A percentile compares a stretch with the other conserved stretches of the same genome.
Evolutionary conservation across 2,329 filamentous ascomycete species (phyloP).

Genomic region (Colletotrichum somersetense): DNA sequence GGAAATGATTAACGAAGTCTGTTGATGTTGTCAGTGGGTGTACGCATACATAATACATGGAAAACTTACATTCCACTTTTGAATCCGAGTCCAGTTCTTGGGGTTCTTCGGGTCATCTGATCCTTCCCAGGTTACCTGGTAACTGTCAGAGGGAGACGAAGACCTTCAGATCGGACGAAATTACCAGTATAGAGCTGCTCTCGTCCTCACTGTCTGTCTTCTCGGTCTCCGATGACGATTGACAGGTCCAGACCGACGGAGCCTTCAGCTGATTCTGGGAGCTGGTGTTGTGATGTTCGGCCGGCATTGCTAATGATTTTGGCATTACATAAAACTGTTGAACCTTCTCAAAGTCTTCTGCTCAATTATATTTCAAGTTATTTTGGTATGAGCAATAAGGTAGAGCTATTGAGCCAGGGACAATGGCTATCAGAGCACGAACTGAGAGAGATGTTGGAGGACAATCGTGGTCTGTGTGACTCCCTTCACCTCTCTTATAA

Average conservation of each 20-base stretch:
- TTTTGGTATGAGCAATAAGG: background rate
- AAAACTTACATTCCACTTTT: constrained; percentile 56
- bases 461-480: no score
- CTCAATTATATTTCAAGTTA: no score
- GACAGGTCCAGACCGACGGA: background rate
- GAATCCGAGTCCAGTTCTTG: constrained; percentile 57
- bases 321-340: no score
- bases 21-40: background rate
- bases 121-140: constrained; percentile 50
- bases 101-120: constrained; percentile 49
- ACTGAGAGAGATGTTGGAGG: no score
- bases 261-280: background rate
- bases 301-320: background rate
- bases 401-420: background rate
- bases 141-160: background rate
- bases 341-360: background rate
- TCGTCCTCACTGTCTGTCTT: background rate
- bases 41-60: background rate
- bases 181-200: background rate
- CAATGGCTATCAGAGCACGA: background rate
- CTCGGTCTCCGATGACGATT: background rate
- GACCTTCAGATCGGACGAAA: no score
- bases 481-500: background rate
- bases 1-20: constrained; percentile 59
- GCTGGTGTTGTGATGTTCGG: background rate